Evolutionary conservation across 2,329 filamentous ascomycete species (phyloP).

Genomic region (Colletotrichum sp.): DNA sequence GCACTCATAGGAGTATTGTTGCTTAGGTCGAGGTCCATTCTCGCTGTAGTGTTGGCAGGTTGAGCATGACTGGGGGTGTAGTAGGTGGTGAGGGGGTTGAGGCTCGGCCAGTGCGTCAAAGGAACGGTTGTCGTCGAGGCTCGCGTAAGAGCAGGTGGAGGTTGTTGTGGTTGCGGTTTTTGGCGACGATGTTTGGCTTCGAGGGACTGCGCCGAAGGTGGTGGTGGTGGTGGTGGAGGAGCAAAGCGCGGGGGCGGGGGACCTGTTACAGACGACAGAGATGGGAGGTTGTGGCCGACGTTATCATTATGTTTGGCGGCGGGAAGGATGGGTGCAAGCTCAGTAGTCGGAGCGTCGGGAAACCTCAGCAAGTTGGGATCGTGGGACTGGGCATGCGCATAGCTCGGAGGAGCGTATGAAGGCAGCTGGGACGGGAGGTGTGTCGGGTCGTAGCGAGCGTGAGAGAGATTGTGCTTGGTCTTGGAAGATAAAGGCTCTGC

Average conservation of each 20-base stretch:
- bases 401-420: constrained; percentile 40
- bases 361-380: constrained; percentile 35
- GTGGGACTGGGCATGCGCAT: constrained; percentile 35
- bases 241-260: constrained; percentile 24
- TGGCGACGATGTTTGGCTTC: constrained; percentile 15
- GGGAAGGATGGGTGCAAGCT: constrained; percentile 48
- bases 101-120: constrained; percentile 49
- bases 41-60: constrained; percentile 47
- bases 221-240: constrained; percentile 25
- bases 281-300: constrained; percentile 40
- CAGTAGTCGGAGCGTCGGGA: constrained; percentile 37
- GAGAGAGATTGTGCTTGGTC: constrained; percentile 11
- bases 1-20: constrained; percentile 45
- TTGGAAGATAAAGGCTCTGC: neutral
- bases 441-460: constrained; percentile 22
- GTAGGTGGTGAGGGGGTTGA: constrained; percentile 55
- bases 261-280: constrained; percentile 45
- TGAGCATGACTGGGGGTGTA: constrained; percentile 50
- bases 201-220: constrained; percentile 9
- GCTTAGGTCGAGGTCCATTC: constrained; percentile 53
- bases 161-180: neutral
- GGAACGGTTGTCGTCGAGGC: constrained; percentile 28
- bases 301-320: constrained; percentile 27
- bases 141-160: constrained; percentile 23
- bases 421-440: constrained; percentile 29